Conservation (phyloP, 2,329 filamentous ascomycete species). For the Fusarium proliferatum region DNA sequence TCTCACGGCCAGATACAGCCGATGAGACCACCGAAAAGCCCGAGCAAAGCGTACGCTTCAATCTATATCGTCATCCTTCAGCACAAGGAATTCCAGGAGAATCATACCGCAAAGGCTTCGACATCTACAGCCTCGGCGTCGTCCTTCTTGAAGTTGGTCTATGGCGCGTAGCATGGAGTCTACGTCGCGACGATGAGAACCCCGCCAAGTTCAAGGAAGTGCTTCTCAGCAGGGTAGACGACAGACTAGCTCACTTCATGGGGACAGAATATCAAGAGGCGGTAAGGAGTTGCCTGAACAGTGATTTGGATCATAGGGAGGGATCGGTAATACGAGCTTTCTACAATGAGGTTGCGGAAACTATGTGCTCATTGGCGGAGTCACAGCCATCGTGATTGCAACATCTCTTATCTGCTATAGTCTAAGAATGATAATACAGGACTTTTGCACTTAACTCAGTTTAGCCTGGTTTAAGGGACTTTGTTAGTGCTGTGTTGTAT, state of each 20-base stretch:
- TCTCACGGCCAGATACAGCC: background rate
- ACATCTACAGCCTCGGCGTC: slow-evolving; percentile 18
- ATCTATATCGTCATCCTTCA: slow-evolving; percentile 2
- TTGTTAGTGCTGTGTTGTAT: background rate
- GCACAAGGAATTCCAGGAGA: slow-evolving; percentile 11
- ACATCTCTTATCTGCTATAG: background rate
- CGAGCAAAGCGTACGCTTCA: background rate
- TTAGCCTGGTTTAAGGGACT: background rate
- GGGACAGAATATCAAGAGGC: slow-evolving; percentile 5
- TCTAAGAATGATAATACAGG: background rate
- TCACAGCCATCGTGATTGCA: background rate
- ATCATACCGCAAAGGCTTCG: slow-evolving; percentile 1
- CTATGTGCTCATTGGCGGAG: slow-evolving; percentile 13
- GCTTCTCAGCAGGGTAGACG: background rate
- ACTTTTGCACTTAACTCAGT: background rate
- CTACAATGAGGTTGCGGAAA: slow-evolving; percentile 14
- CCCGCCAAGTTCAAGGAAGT: background rate
- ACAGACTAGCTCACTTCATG: slow-evolving; percentile 13
- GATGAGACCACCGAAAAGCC: slow-evolving; percentile 11
- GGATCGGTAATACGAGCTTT: slow-evolving; percentile 3
- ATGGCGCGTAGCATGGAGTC: background rate
- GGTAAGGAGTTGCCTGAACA: slow-evolving; percentile 7
- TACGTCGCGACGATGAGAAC: slow-evolving; percentile 1
- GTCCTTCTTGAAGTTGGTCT: slow-evolving; percentile 11
- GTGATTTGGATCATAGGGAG: background rate